Evolutionary conservation across 2,329 filamentous ascomycete species (phyloP), one percentile per base, ranked within the genome.

Genomic region (Bipolaris gigantea): DNA sequence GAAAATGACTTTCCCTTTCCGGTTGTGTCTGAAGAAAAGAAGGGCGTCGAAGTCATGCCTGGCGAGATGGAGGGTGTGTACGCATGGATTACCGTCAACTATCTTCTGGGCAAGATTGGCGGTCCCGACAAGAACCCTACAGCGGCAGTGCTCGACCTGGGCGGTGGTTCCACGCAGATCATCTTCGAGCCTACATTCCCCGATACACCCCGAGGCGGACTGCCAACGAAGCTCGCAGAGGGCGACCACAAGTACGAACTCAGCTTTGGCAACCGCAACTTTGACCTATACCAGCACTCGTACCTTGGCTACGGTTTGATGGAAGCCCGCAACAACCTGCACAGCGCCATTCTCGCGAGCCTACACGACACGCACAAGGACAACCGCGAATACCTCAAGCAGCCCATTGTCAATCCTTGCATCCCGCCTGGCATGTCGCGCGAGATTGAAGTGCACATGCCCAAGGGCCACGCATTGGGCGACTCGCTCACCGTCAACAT

Each of bases 1-100:
- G 94, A 99, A 78, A 90, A 86, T 19, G 84, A 86, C 55, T 99
- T 95, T 70, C 94, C 94, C 11, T 99, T 99, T 83, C 92, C 94
- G 0, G 90, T 99, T 38, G 89, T 99, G 51, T 88, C 90, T 11
- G 83, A 86, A 61, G 90, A 91, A 67, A 87, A 93, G 64, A 86
- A 89, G 50, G 94, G 95, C 52, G 91, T 99, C 25, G 85, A 92
- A 59, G 95, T 99, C 74, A 99, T 99, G 94, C 92, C 96, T 67
- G 94, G 94, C 59, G 92, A 90, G 46, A 90, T 97, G 70, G 94
- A 99, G 79, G 94, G 94, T 72, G 93, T 99, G 27, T 99, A 96
- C 72, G 95, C 94, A 48, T 99, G 94, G 94, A 96, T 99, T 74
- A 99, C 94, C 6, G 94, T 92, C 63, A 99, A 99, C 82, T 99